Percentiles rank a stretch among this genome's conserved stretches.
These are phyloP conservation scores for Vickermania ingenoplastis DNA, from an alignment of 208 protist genomes.

Conservation along the genomic window DNA sequence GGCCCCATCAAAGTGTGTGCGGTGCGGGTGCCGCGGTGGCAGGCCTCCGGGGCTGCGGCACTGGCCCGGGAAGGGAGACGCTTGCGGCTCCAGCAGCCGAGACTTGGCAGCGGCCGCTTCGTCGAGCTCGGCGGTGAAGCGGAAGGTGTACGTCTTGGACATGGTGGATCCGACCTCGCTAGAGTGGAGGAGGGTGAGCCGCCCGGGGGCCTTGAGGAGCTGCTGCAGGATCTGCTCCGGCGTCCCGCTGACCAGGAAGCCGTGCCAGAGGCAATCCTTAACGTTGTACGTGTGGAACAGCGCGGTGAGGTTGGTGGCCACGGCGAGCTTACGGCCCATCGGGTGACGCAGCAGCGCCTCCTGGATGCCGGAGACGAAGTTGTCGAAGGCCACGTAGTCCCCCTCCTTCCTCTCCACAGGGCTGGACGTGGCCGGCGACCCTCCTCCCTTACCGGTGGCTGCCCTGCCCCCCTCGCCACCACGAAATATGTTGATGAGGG, in stretches of 20 bases:
- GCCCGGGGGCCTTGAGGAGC: slow-evolving; percentile 37
- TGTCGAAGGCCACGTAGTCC: slow-evolving; percentile 33
- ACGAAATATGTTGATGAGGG: slow-evolving; percentile 66
- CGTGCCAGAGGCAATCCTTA: slow-evolving; percentile 66
- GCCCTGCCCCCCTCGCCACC: neutral
- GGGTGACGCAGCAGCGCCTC: slow-evolving; percentile 81
- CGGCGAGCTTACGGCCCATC: slow-evolving; percentile 64
- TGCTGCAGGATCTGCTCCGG: slow-evolving; percentile 55
- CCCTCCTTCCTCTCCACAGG: neutral
- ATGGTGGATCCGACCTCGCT: slow-evolving; percentile 53
- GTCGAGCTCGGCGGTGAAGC: slow-evolving; percentile 53
- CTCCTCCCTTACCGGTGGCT: neutral
- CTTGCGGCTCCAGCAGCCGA: neutral
- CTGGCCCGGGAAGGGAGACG: neutral
- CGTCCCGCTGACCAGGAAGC: slow-evolving; percentile 66
- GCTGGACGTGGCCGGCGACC: neutral
- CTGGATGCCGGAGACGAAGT: slow-evolving; percentile 68
- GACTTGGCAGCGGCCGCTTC: slow-evolving; percentile 7
- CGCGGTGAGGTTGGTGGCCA: slow-evolving; percentile 63
- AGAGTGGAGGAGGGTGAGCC: slow-evolving; percentile 56
- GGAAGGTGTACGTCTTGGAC: slow-evolving; percentile 79
- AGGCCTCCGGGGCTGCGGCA: neutral
- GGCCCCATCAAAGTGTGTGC: neutral
- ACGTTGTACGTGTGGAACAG: slow-evolving; percentile 73
- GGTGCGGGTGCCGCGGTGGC: neutral